Base-by-base conservation (phyloP, 495 filamentous ascomycete genomes). In the Hypoxylon fragiforme region DNA sequence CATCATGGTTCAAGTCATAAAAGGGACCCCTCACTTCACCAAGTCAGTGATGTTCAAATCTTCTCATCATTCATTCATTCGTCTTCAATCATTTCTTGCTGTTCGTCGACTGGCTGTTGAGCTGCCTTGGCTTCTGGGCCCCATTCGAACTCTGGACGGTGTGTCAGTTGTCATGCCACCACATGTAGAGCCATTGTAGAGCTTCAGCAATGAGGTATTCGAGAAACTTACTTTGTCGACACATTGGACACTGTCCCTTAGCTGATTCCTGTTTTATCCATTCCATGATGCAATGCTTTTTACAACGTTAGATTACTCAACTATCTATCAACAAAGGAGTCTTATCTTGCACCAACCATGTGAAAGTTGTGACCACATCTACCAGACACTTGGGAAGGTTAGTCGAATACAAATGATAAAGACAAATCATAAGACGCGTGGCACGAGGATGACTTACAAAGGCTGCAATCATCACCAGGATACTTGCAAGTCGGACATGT, bases 401-500 rank as follows among this genome's bases (percentile, higher is more conserved):
- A 56, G 47, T 46, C 14, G 13, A 41, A 14, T 9, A 12, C 34
- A 8, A 32, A 26, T 21, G 21, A 37, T 41, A 37, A n/a, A 32
- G 7, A 50, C 2, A 37, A 26, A 44, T 18, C 0, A 4, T 44
- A 12, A 56, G 52, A 24, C 28, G n/a, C 12, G 12, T 39, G 26
- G 9, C 4, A 16, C 14, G 15, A 19, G 26, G 16, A 35, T 40
- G 38, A 77, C 89, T 71, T 75, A 97, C 94, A 72, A 39, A 99
- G 76, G 18, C 87, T 84, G 73, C 94, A 99, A 63, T 97, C 92
- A 64, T 99, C 94, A 18, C 94, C 94, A 13, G 94, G 94, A 67
- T 89, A 97, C 80, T 95, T 95, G 85, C 94, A 99, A 44, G 91
- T 92, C 16, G 92, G 91, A 73, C 94, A 99, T 8, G 94, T 97